Base-by-base conservation (phyloP, 352 stramenopile species). In the Thalassiosira livingstoniorum region DNA sequence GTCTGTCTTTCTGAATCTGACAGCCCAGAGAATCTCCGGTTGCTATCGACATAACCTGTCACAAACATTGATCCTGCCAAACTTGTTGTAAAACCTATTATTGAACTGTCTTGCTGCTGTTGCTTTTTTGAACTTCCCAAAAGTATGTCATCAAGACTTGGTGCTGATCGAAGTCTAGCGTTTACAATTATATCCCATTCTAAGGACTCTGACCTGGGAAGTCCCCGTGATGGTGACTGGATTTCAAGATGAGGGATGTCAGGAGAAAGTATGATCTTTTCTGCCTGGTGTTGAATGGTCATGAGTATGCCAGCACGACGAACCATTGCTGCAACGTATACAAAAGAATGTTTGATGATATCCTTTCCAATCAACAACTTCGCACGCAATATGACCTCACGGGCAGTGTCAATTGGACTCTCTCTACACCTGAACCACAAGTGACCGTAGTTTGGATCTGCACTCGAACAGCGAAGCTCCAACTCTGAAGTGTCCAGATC, bases 391-490 rank as follows among this genome's bases (percentile, higher is more conserved):
- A 93, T 75, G 27, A 93, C 79, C 66, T 82, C 78, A 71, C 86
- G 60, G 0, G 90, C 86, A 34, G 88, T 89, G 39, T 92, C 88
- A 65, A 84, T 88, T 31, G 88, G 83, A 29, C 74, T 78, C n/a
- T 74, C 65, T 13, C 90, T 73, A 62, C 92, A 97, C 58, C 92
- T 85, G 78, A 98, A 97, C 95, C 95, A 98, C 54, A 97, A 70
- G 64, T 90, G 89, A 15, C 95, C 95, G 83, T 98, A 98, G 76
- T 98, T 98, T 0, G 95, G 95, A 74, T 97, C 94, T 21, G 94
- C 94, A 80, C 96, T 97, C 27, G 92, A 86, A 72, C 92, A 96
- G 27, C 86, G 80, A 29, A 93, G 74, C 63, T 92, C 86, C 35
- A 94, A 86, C 21, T 88, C 70, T 15, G 80, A 86, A 34, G 83